Evolutionary conservation across 139 green algal species (phyloP), one percentile per base, ranked within the genome.

Genomic region (Chlorella sp.): DNA sequence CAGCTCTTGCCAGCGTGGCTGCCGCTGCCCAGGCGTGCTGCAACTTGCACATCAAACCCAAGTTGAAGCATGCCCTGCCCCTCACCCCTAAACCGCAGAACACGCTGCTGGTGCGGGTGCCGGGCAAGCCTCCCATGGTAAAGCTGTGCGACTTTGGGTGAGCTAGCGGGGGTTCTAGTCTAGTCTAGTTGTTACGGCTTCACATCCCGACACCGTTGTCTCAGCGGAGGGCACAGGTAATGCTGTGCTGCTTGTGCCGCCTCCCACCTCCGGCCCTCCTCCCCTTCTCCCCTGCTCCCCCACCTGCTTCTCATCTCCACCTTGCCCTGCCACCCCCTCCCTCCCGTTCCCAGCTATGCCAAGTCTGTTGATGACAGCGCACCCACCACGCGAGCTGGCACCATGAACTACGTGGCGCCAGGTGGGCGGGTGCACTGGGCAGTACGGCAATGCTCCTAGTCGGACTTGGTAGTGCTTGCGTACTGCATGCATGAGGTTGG

Each of bases 101-200:
- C 42, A 85, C 79, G 79, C 79, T 85, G 79, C 79, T 85, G 30
- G 42, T 85, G 42, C 79, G 79, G 42, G 42, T 68, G 79, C 15
- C 16, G 30, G 42, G 42, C 79, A 69, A 37, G 79, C 79, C 42
- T 11, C 79, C 79, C 2, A 85, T 85, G 79, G 79, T 85, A 1
- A 85, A 85, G 79, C 79, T 85, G 14, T 85, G 79, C 79, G 79
- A 85, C 30, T 85, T 85, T 40, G 79, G 79, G 79, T 85, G 79
- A 66, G 77, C 48, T 57, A 9, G 48, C 7, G 48, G 48, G 48
- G 48, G n/a, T n/a, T n/a, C n/a, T n/a, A n/a, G n/a, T n/a, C n/a
- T n/a, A n/a, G n/a, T n/a, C n/a, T n/a, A n/a, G n/a, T n/a, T n/a
- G n/a, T n/a, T n/a, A n/a, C n/a, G n/a, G n/a, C n/a, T n/a, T n/a